Base-by-base conservation (phyloP, 2,329 filamentous ascomycete species). In the Polychaeton citri region DNA sequence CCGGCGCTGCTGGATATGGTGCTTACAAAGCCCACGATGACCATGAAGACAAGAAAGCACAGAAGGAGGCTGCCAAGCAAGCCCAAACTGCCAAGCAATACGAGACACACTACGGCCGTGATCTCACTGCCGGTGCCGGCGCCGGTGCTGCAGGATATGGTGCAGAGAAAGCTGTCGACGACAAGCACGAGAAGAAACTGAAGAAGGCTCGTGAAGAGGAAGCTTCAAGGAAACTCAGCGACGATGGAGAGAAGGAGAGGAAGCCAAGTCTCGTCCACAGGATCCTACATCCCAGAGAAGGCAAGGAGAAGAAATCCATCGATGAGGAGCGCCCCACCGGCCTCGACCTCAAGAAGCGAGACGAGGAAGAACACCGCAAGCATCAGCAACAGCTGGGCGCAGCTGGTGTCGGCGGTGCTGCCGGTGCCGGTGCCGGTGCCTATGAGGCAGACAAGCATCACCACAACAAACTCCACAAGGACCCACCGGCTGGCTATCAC, bases 401-500 rank as follows among this genome's bases (percentile, higher is more conserved):
- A 8, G 18, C 33, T 21, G n/a, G n/a, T n/a, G n/a, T n/a, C n/a
- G 33, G 15, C 8, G 33, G 18, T 34, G 33, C 20, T 13, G 33
- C 18, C 19, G 33, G 18, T 21, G 20, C 18, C 31, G 16, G 19
- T 18, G 16, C 16, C 18, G 31, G 31, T 18, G 16, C 31, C 31
- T 19, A 28, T 15, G 24, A 28, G 15, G 24, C 24, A 4, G 46
- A 49, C 19, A 43, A 50, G 38, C 47, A 53, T 28, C 51, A 51
- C 5, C 50, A 51, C 19, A 53, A 59, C 36, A 53, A 46, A n/a
- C 43, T 63, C 31, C 60, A 61, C 47, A 63, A 63, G 43, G 58
- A 62, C 17, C 60, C 60, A 7, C 60, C 60, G 5, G 44, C 47
- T 20, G 54, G 53, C 2, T 52, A 60, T 39, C 47, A 6, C 36